Evolutionary conservation across 2,329 filamentous ascomycete genomes (phyloP).

Genomic region (Exophiala mesophila): DNA sequence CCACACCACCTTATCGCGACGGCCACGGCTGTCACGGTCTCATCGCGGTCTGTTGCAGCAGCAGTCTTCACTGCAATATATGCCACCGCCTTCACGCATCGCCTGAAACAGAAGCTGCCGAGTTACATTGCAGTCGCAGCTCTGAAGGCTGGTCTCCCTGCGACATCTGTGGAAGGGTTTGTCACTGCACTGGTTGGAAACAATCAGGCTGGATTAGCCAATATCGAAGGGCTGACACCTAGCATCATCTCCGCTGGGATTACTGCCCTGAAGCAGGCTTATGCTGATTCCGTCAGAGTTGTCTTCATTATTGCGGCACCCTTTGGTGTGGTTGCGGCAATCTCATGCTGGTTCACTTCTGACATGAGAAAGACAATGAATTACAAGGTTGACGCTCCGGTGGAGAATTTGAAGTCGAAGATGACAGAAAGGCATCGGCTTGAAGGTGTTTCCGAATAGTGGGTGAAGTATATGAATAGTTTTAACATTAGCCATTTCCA

Average conservation of each 20-base stretch:
- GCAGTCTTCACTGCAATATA: slow-evolving; percentile 9
- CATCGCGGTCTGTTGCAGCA: slow-evolving; percentile 5
- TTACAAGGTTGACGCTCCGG: slow-evolving; percentile 13
- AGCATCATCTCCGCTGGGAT: slow-evolving; percentile 1
- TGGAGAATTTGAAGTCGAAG: slow-evolving; percentile 11
- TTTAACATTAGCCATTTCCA: too few relatives aligned
- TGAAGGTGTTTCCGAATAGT: too few relatives aligned
- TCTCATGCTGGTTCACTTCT: slow-evolving; percentile 7
- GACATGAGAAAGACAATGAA: slow-evolving; percentile 12
- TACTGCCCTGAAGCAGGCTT: slow-evolving; percentile 9
- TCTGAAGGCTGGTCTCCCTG: slow-evolving; percentile 9
- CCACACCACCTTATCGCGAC: slow-evolving; percentile 9
- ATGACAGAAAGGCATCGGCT: background rate
- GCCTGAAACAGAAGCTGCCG: slow-evolving; percentile 10
- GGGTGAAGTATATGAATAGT: too few relatives aligned
- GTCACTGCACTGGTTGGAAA: slow-evolving; percentile 3
- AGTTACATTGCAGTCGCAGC: slow-evolving; percentile 11
- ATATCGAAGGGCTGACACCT: slow-evolving; percentile 3
- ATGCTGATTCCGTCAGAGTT: slow-evolving; percentile 9
- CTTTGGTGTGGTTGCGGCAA: slow-evolving; percentile 5
- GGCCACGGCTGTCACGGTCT: slow-evolving; percentile 10
- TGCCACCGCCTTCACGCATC: slow-evolving; percentile 3
- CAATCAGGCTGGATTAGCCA: slow-evolving; percentile 4
- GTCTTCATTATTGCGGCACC: slow-evolving; percentile 11
- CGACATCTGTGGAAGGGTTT: slow-evolving; percentile 5